Conservation (phyloP, 73 alveolate genomes). For the Paramecium sonneborni region DNA sequence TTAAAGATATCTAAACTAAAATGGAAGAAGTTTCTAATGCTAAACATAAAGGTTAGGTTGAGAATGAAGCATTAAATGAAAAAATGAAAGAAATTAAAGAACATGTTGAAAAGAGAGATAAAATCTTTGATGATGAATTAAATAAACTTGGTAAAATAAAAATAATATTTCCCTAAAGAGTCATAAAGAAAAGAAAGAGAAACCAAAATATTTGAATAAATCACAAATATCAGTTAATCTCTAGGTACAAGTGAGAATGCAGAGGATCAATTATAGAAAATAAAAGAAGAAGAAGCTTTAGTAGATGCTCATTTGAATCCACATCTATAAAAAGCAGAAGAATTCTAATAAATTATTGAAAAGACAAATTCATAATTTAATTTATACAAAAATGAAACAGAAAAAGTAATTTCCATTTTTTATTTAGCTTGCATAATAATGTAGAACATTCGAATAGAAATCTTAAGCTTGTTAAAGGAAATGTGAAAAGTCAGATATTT, state of each 20-base stretch:
- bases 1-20: background rate
- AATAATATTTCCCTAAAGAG: background rate
- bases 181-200: conserved; percentile 23
- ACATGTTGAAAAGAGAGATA: conserved; percentile 41
- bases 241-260: background rate
- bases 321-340: background rate
- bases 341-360: background rate
- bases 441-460: background rate
- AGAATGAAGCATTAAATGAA: background rate
- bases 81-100: background rate
- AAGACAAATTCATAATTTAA: background rate
- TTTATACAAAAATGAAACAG: conserved; percentile 31
- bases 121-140: conserved; percentile 30
- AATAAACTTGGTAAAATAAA: background rate
- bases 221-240: background rate
- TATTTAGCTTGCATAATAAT: background rate
- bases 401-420: background rate
- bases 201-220: background rate
- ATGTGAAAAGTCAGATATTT: conserved; percentile 30
- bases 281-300: conserved; percentile 31
- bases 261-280: background rate
- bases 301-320: conserved; percentile 44
- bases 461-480: background rate
- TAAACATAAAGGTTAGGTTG: background rate
- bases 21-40: background rate